Evolutionary conservation across 352 stramenopile genomes (phyloP).

Genomic region (Phytophthora constricta): DNA sequence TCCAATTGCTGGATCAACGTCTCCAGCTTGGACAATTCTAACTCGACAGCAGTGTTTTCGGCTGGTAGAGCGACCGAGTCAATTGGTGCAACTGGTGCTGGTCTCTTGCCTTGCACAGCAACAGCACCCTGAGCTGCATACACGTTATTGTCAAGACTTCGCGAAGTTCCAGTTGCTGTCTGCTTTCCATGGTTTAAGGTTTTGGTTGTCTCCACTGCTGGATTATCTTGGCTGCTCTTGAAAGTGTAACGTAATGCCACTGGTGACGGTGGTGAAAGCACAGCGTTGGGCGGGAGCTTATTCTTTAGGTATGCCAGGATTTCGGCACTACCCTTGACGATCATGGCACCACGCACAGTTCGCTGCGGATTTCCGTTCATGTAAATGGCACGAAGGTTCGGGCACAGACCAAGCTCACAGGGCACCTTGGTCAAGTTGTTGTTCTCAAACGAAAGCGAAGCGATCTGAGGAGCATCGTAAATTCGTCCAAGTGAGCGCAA

Average conservation of each 20-base stretch:
- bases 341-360: slow-evolving; percentile 69
- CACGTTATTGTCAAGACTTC: not conserved
- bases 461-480: slow-evolving; percentile 61
- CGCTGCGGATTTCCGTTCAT: slow-evolving; percentile 89
- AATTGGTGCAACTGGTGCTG: slow-evolving; percentile 27
- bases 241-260: slow-evolving; percentile 8
- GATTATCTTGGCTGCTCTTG: slow-evolving; percentile 2
- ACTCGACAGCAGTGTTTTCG: slow-evolving; percentile 18
- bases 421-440: slow-evolving; percentile 77
- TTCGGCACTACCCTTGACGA: slow-evolving; percentile 79
- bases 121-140: slow-evolving; percentile 23
- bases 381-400: slow-evolving; percentile 70
- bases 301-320: slow-evolving; percentile 85
- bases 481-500: slow-evolving; percentile 68
- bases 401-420: slow-evolving; percentile 70
- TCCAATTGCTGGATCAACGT: slow-evolving; percentile 64
- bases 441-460: slow-evolving; percentile 85
- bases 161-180: slow-evolving; percentile 3
- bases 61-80: slow-evolving; percentile 7
- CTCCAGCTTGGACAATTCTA: slow-evolving; percentile 36
- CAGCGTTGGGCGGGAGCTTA: slow-evolving; percentile 60
- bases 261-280: slow-evolving; percentile 33
- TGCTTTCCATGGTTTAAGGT: slow-evolving; percentile 2
- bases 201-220: slow-evolving; percentile 13
- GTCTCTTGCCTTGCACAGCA: slow-evolving; percentile 4